Conservation (phyloP, 495 filamentous ascomycete species). For the Chaetomium cochliodes region DNA sequence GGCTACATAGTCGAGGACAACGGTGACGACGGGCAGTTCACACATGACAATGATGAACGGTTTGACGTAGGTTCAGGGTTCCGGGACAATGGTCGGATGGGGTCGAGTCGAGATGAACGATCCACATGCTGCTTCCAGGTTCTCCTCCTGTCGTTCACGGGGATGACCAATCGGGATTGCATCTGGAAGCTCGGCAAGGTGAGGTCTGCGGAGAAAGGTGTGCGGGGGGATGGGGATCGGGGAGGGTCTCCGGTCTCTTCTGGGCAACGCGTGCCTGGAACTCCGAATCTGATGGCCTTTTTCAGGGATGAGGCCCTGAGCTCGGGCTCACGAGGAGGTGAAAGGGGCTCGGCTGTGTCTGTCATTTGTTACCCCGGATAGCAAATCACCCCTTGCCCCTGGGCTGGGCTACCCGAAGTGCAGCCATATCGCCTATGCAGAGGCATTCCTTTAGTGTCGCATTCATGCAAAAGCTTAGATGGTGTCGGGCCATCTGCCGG, state of each 20-base stretch:
- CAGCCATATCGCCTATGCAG: not conserved
- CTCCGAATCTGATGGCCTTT: not conserved
- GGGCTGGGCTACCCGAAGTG: not conserved
- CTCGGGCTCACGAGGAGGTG: not conserved
- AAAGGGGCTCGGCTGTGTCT: not conserved
- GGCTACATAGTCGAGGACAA: not conserved
- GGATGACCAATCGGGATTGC: not conserved
- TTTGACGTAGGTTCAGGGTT: slow-evolving; percentile 2
- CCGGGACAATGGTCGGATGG: slow-evolving; percentile 15
- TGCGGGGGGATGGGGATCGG: not conserved
- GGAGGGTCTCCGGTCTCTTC: slow-evolving; percentile 1
- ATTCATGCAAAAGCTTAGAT: not conserved
- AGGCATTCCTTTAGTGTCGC: not conserved
- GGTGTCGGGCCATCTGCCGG: slow-evolving; percentile 3
- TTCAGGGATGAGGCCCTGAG: not conserved
- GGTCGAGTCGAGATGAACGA: slow-evolving; percentile 5
- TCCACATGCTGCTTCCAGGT: slow-evolving; percentile 12
- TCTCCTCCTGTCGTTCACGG: slow-evolving; percentile 6
- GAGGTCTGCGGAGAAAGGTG: slow-evolving; percentile 7
- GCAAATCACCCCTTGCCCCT: not conserved
- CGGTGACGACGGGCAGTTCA: not conserved
- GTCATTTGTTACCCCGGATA: not conserved
- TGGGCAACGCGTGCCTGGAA: not conserved
- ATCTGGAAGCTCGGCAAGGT: slow-evolving; percentile 5
- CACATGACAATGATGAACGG: not conserved